Evolutionary conservation across 345 rosid genomes (phyloP), one percentile per base, ranked within the genome.

Genomic region (Arabidopsis arenosa): DNA sequence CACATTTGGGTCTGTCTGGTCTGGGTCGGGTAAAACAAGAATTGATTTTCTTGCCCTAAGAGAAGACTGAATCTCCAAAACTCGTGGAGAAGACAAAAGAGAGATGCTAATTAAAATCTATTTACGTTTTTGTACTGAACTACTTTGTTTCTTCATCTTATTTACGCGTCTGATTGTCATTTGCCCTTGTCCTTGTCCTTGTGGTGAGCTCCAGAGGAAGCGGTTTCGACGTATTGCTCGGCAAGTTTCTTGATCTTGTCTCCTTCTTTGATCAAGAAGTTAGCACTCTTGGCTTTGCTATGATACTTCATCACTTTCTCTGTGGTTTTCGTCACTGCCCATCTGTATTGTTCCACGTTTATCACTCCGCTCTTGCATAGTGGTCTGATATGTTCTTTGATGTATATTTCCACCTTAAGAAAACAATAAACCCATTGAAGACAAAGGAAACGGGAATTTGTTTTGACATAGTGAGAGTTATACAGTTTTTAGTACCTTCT

Each of bases 191-290:
- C 32, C 74, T 85, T 90, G 60, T 74, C 86, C 86, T 86, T 85
- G 61, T 84, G 82, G 66, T 84, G 94, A 1, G 63, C 68, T 39
- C 76, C 76, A 9, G 77, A 66, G 10, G 80, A 64, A 18, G 96
- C 87, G 21, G 97, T 78, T 80, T 95, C 96, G 6, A 87, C 85
- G 18, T 95, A 95, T 76, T 95, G 96, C 83, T 92, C 96, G 1
- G 99, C 96, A 5, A 93, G 97, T 80, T 89, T 93, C 88, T 93
- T 95, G 73, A 93, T 97, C 83, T 91, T 93, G 80, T 93, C 99
- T 32, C 94, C 99, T 85, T 93, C 99, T 88, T 89, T 93, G 66
- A 95, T 87, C 58, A 93, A 85, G 80, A 95, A 92, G 71, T 80
- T 90, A 11, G 99, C 98, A 72, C 83, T 92, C 80, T 90, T 92